Evolutionary conservation across 257 asterid genomes (phyloP), one percentile per base, ranked within the genome.

Genomic region (Craterostigma plantagineum): DNA sequence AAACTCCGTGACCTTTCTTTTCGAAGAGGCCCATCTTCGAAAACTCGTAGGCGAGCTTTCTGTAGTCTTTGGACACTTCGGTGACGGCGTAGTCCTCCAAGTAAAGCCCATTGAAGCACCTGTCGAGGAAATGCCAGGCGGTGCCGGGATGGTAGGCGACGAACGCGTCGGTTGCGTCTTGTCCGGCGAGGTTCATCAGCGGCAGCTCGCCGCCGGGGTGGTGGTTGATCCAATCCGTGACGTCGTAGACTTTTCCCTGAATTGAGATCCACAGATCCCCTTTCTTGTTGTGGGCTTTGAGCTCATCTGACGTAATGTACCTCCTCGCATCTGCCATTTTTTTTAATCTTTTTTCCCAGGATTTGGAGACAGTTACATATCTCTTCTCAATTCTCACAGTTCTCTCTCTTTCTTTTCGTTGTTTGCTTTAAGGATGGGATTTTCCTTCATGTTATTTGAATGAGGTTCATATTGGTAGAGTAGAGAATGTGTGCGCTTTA

Each of bases 261-360:
- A 85, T 77, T 13, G 94, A 80, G 69, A 85, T 77, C 96, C 96
- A 85, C 0, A 85, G 77, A 68, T 85, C 94, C 61, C 92, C 92
- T 5, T 53, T 52, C 53, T 66, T 75, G 66, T 66, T 67, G 69
- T 85, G 96, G 33, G 65, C 57, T 64, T 68, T 68, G 34, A 85
- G 92, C 59, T 80, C 96, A 5, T 67, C 82, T 4, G 68, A 51
- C 9, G 81, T 56, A 57, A 85, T 70, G 75, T 75, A 85, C 59
- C 44, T 68, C 18, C 62, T 70, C 8, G 42, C 27, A 10, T 63
- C 82, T 41, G 61, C 57, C 79, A 78, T 77, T 79, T 59, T 14
- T n/a, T 49, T 8, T 44, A 6, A 23, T 2, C 30, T 23, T 6
- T n/a, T n/a, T 23, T 2, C 30, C 2, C 2, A 23, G 30, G 30